These are phyloP conservation scores for Paramecium sonneborni DNA, from an alignment of 73 alveolate genomes.

Conservation along the genomic window DNA sequence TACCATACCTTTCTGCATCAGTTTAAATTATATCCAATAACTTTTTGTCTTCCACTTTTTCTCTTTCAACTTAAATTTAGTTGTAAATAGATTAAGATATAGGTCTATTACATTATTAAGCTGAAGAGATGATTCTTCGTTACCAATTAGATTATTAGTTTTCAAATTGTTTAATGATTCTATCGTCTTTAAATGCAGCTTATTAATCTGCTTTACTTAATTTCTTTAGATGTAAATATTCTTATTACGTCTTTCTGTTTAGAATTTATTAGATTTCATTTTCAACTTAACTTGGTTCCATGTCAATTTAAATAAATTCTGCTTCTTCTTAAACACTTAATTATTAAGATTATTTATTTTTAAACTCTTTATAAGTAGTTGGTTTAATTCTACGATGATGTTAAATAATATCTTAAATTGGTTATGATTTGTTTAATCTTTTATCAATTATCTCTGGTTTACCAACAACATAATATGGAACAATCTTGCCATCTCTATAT, in stretches of 20 bases:
- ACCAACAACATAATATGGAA: slow-evolving; percentile 25
- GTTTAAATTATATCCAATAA: too few relatives aligned
- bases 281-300: slow-evolving; percentile 42
- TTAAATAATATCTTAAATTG: not conserved
- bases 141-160: not conserved
- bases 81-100: not conserved
- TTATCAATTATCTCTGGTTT: slow-evolving; percentile 7
- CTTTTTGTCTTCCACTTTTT: too few relatives aligned
- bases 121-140: not conserved
- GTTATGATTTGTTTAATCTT: not conserved
- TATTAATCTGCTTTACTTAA: slow-evolving; percentile 36
- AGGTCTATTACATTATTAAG: slow-evolving; percentile 28
- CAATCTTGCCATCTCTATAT: not conserved
- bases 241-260: not conserved
- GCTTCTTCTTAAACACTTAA: not conserved
- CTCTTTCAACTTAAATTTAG: too few relatives aligned
- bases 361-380: slow-evolving; percentile 2
- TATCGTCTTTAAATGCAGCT: too few relatives aligned
- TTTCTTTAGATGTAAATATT: not conserved
- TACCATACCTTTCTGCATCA: slow-evolving; percentile 44
- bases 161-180: not conserved
- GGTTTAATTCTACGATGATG: not conserved
- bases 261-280: not conserved
- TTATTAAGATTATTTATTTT: not conserved
- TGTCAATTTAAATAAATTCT: slow-evolving; percentile 22